Evolutionary conservation across 73 alveolate species (phyloP).

Genomic region (Halteria grandinella): DNA sequence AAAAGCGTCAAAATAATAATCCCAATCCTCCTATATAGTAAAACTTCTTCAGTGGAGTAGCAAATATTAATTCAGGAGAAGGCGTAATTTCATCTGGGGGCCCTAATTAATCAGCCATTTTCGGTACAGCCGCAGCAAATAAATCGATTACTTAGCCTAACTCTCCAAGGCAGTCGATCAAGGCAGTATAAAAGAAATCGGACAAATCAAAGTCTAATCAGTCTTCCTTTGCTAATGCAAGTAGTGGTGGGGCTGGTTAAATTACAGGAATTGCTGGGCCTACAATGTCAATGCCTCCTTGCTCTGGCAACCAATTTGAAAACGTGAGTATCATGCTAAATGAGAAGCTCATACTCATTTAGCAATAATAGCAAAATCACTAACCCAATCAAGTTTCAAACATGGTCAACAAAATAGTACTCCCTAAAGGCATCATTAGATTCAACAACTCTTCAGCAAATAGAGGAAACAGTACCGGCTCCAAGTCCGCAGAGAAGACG

Average conservation of each 20-base stretch:
- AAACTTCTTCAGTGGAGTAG: too few species aligned
- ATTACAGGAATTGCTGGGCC: conserved; percentile 3
- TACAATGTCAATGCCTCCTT: too few species aligned
- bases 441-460: conserved; percentile 1
- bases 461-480: conserved; percentile 16
- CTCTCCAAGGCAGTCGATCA: conserved; percentile 5
- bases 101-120: neutral
- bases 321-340: conserved; percentile 2
- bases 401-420: neutral
- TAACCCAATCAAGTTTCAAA: neutral
- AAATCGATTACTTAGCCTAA: conserved; percentile 30
- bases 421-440: conserved; percentile 32
- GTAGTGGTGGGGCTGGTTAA: conserved; percentile 20
- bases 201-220: conserved; percentile 26
- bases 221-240: too few species aligned
- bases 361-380: neutral
- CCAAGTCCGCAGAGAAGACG: conserved; percentile 34
- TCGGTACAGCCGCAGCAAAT: neutral
- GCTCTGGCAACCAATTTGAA: too few species aligned
- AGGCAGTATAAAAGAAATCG: conserved; percentile 5
- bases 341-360: conserved; percentile 2
- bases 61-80: too few species aligned
- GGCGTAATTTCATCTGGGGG: too few species aligned
- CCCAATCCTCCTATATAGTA: too few species aligned
- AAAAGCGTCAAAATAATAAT: conserved; percentile 17